Base-by-base conservation (phyloP, 164 flowering plant species). In the Vitis riparia region DNA sequence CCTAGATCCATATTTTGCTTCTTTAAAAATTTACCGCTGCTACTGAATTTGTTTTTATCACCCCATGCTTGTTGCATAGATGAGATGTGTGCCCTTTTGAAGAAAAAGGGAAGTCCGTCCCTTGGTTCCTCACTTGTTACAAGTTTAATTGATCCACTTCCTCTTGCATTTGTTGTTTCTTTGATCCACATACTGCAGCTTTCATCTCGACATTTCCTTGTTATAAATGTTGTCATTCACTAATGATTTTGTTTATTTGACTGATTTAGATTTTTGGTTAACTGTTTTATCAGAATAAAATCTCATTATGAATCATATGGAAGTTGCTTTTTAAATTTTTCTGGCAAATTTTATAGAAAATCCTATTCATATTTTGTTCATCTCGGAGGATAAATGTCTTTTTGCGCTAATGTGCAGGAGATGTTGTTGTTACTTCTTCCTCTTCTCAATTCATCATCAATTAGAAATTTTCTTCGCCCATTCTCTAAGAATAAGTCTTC, bases 381-480 rank as follows among this genome's bases (percentile, higher is more conserved):
- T 30, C 9, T 30, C 37, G 11, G 49, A 7, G 7, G 10, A 58
- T 55, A 5, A 8, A 51, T 56, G 12, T 55, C 71, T 29, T 63
- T 23, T 65, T 55, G 62, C 30, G 14, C 51, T 71, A 66, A 53
- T 77, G 19, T 85, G 83, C 92, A 92, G 99, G 99, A 96, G 70
- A 87, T 96, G 98, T 74, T 96, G 77, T 73, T 96, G 66, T 79
- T 93, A 79, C 94, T 93, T 72, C 95, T 96, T 73, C 99, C 98
- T 16, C 95, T 96, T 77, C 94, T 96, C 52, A 96, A 92, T 71
- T 91, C 99, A 30, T 81, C 99, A 68, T 87, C 95, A 7, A 58
- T 93, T 23, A 91, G 83, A 78, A 92, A 80, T 65, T 71, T 91
- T 64, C 91, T 96, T 68, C 84, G 75, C 62, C 97, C 99, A 14